A percentile compares a stretch with the other conserved stretches of the same genome.
These are phyloP conservation scores for Agaricus sinodeliciosus DNA, from an alignment of 768 basidiomycete species.

Conservation along the genomic window DNA sequence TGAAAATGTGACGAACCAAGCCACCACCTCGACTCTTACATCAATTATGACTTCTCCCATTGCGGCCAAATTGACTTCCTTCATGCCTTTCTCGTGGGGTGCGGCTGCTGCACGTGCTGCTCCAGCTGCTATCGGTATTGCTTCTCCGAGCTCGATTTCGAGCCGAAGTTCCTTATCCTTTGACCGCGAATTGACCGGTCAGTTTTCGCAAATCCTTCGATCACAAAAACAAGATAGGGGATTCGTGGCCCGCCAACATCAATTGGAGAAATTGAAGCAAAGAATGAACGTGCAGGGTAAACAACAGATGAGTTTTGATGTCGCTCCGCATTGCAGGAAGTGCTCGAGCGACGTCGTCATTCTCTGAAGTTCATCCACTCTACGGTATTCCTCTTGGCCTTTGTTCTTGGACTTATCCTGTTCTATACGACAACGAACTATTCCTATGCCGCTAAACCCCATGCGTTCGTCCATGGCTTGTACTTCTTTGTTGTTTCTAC, in stretches of 20 bases:
- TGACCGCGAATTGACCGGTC: conserved; percentile 5
- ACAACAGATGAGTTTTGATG: conserved; percentile 19
- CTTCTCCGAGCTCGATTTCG: not conserved
- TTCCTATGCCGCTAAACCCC: conserved; percentile 5
- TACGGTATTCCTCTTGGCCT: conserved; percentile 18
- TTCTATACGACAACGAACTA: not conserved
- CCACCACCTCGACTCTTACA: conserved; percentile 31
- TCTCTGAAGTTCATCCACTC: conserved; percentile 30
- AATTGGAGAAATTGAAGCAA: conserved; percentile 54
- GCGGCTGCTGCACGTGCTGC: conserved; percentile 10
- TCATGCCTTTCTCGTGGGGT: conserved; percentile 48
- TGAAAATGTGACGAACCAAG: conserved; percentile 4
- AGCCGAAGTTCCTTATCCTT: not conserved
- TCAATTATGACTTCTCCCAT: conserved; percentile 45
- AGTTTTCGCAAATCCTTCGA: not conserved
- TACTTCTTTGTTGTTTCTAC: conserved; percentile 7
- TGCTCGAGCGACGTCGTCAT: conserved; percentile 30
- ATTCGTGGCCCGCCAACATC: conserved; percentile 59
- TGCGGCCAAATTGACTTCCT: conserved; percentile 51
- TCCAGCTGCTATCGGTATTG: conserved; percentile 9
- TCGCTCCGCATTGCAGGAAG: conserved; percentile 29
- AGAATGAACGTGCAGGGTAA: conserved; percentile 42
- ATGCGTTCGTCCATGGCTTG: not conserved
- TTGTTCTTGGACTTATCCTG: conserved; percentile 14
- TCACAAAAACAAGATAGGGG: conserved; percentile 17